These are phyloP conservation scores for Scheffersomyces amazonensis DNA, from an alignment of 805 yeast genomes.

Conservation along the genomic window DNA sequence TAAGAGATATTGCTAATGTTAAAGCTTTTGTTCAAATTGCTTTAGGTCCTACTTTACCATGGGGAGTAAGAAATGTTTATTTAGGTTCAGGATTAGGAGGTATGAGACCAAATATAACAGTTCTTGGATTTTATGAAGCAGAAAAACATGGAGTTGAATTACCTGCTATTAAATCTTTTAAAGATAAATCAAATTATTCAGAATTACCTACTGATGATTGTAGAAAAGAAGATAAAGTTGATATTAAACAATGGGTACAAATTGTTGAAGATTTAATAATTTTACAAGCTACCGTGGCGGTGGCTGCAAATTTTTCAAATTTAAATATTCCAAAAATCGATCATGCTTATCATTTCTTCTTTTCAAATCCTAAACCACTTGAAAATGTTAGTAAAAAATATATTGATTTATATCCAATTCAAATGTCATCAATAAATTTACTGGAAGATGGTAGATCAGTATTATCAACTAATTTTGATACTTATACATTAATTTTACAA, in stretches of 20 bases:
- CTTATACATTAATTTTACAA: slow-evolving; percentile 90
- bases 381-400: slow-evolving; percentile 36
- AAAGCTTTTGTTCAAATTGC: slow-evolving; percentile 95
- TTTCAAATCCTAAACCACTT: slow-evolving; percentile 10
- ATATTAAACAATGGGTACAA: slow-evolving; percentile 85
- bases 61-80: slow-evolving; percentile 94
- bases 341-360: slow-evolving; percentile 5
- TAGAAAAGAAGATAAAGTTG: slow-evolving; percentile 65
- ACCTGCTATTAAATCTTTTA: slow-evolving; percentile 18
- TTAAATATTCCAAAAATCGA: slow-evolving; percentile 56
- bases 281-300: slow-evolving; percentile 88
- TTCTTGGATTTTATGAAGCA: slow-evolving; percentile 82
- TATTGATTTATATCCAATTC: slow-evolving; percentile 94
- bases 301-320: slow-evolving; percentile 81
- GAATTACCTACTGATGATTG: slow-evolving; percentile 76
- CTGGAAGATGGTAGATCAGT: slow-evolving; percentile 66
- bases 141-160: slow-evolving; percentile 35
- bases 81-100: slow-evolving; percentile 97
- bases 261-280: slow-evolving; percentile 85
- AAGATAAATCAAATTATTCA: slow-evolving; percentile 14
- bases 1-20: slow-evolving; percentile 72
- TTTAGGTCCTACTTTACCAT: slow-evolving; percentile 79
- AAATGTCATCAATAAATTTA: slow-evolving; percentile 83
- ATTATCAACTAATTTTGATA: slow-evolving; percentile 88
- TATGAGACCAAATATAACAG: slow-evolving; percentile 95